Conservation (phyloP, 805 yeast species). For the Suhomyces emberorum region DNA sequence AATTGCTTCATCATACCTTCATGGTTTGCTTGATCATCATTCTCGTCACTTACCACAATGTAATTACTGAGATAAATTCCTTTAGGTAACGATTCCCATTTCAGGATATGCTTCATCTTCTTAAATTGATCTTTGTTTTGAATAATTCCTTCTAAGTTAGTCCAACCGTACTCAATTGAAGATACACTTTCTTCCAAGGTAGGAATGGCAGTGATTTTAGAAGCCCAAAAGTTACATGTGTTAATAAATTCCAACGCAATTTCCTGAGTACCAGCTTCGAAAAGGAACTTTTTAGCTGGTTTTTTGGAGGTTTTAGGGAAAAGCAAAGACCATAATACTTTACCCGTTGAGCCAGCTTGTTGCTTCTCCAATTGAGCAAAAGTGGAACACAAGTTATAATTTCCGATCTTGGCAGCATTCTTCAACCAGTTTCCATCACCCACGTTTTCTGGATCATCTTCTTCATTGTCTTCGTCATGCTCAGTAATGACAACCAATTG, state of each 20-base stretch:
- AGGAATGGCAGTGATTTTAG: slow-evolving; percentile 78
- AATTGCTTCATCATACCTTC: slow-evolving; percentile 44
- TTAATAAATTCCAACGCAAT: slow-evolving; percentile 68
- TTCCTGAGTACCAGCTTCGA: slow-evolving; percentile 64
- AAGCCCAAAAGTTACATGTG: slow-evolving; percentile 89
- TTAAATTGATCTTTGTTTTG: slow-evolving; percentile 26
- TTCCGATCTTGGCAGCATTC: slow-evolving; percentile 55
- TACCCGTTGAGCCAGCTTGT: slow-evolving; percentile 4
- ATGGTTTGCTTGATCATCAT: slow-evolving; percentile 26
- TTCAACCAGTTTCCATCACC: slow-evolving; percentile 73
- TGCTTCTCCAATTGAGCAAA: slow-evolving; percentile 40
- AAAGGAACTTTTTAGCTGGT: slow-evolving; percentile 45
- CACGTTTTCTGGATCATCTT: slow-evolving; percentile 26
- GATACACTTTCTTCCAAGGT: slow-evolving; percentile 63
- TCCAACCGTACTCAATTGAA: slow-evolving; percentile 85
- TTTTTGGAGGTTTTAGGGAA: slow-evolving; percentile 45
- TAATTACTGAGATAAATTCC: slow-evolving; percentile 41
- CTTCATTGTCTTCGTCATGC: slow-evolving; percentile 17
- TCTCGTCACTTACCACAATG: slow-evolving; percentile 15
- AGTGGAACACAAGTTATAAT: slow-evolving; percentile 50
- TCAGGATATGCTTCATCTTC: slow-evolving; percentile 31
- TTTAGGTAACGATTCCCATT: slow-evolving; percentile 42
- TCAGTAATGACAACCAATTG: slow-evolving; percentile 11
- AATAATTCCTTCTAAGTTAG: slow-evolving; percentile 34
- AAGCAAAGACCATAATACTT: slow-evolving; percentile 49